Evolutionary conservation across 2,329 filamentous ascomycete genomes (phyloP).

Genomic region (Botryotinia narcissicola): DNA sequence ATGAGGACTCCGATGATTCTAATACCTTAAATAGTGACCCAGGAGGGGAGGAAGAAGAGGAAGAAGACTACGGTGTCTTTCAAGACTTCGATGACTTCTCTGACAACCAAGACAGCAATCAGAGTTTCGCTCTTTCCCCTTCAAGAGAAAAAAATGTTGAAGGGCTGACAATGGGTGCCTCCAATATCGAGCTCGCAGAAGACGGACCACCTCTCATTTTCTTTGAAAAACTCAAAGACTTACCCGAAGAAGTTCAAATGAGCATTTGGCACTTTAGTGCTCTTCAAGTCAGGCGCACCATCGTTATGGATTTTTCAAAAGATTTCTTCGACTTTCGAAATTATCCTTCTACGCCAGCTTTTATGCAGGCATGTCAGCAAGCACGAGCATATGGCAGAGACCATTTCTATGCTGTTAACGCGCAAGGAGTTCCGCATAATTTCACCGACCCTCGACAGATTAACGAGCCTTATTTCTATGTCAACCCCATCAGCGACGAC

Average conservation of each 20-base stretch:
- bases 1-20: not conserved
- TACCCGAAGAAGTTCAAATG: conserved; percentile 2
- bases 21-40: not conserved
- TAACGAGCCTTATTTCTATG: not conserved
- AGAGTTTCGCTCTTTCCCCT: not conserved
- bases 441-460: not conserved
- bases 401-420: not conserved
- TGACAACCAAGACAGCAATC: not conserved
- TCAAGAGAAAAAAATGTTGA: not conserved
- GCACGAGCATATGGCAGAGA: not conserved
- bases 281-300: not conserved
- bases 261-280: not conserved
- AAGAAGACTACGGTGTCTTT: not conserved
- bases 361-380: not conserved
- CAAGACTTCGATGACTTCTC: not conserved
- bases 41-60: not conserved
- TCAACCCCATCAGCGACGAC: not conserved
- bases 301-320: not conserved
- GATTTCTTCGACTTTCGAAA: not conserved
- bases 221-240: not conserved
- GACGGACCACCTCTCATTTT: not conserved
- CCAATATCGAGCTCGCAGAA: not conserved
- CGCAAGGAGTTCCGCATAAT: not conserved
- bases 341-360: not conserved
- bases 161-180: not conserved